Percentiles rank a stretch among this genome's conserved stretches.
Evolutionary conservation across 805 yeast species (phyloP).

Genomic region (Naumovozyma dairenensis): DNA sequence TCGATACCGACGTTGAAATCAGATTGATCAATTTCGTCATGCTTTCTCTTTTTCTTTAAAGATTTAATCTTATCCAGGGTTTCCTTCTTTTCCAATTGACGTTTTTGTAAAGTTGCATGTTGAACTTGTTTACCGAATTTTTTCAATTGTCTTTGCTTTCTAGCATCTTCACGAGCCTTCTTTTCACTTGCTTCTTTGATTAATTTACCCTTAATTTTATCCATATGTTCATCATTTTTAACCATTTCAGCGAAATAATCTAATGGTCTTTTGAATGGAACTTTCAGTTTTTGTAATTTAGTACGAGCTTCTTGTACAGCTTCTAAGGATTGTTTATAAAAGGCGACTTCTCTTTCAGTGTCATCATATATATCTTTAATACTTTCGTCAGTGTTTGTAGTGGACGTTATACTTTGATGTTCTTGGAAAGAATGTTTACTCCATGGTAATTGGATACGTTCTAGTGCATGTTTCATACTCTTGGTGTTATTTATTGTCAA

Average conservation of each 20-base stretch:
- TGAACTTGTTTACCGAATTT: constrained; percentile 97
- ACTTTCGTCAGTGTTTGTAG: constrained; percentile 48
- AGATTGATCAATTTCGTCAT: constrained; percentile 46
- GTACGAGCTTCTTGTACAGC: constrained; percentile 70
- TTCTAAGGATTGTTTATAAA: constrained; percentile 85
- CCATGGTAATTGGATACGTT: constrained; percentile 53
- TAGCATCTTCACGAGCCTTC: constrained; percentile 87
- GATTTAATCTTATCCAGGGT: constrained; percentile 82
- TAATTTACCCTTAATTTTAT: constrained; percentile 71
- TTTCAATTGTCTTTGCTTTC: constrained; percentile 88
- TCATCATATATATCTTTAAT: constrained; percentile 90
- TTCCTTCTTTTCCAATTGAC: constrained; percentile 87
- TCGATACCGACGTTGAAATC: constrained; percentile 84
- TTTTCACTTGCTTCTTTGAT: constrained; percentile 71
- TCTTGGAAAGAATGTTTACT: constrained; percentile 66
- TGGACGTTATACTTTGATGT: constrained; percentile 64
- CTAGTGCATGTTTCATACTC: constrained; percentile 66
- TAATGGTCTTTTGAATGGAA: constrained; percentile 85
- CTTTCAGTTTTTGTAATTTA: constrained; percentile 54
- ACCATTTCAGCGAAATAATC: constrained; percentile 99
- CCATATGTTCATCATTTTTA: constrained; percentile 97
- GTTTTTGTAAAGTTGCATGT: constrained; percentile 82
- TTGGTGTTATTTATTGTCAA: constrained; percentile 77
- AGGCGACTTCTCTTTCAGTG: constrained; percentile 89
- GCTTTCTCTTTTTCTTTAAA: constrained; percentile 80